Conservation (phyloP, 2,329 filamentous ascomycete species). For the Laburnicola sp. region DNA sequence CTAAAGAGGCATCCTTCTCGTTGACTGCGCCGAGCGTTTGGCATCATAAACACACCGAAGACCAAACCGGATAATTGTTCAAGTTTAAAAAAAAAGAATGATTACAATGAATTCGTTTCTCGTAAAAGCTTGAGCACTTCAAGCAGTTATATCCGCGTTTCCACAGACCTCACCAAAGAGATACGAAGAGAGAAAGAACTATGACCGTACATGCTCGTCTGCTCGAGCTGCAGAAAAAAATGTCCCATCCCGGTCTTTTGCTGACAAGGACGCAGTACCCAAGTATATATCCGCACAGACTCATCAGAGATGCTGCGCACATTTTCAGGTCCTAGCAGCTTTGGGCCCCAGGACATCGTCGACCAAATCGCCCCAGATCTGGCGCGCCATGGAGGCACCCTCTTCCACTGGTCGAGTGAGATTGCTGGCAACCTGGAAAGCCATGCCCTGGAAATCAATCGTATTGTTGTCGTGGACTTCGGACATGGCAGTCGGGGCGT, state of each 20-base stretch:
- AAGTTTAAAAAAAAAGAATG: not conserved
- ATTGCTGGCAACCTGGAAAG: conserved; percentile 51
- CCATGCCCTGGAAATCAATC: conserved; percentile 60
- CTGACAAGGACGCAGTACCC: not conserved
- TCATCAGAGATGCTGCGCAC: conserved; percentile 2
- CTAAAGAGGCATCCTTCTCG: not conserved
- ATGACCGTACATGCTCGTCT: not conserved
- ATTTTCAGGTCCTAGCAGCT: conserved; percentile 27
- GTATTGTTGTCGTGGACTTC: conserved; percentile 62
- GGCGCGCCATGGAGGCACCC: conserved; percentile 48
- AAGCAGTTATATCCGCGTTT: conserved; percentile 23
- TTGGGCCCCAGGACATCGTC: conserved; percentile 54
- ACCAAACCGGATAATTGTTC: not conserved
- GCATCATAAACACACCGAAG: not conserved
- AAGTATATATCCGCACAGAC: not conserved
- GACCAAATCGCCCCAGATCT: conserved; percentile 53
- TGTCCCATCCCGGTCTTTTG: conserved; percentile 1
- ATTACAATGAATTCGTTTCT: conserved; percentile 28
- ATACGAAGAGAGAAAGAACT: not conserved
- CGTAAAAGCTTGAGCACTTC: conserved; percentile 43
- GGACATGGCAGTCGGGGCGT: conserved; percentile 58
- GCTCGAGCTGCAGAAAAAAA: not conserved
- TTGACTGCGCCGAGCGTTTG: not conserved
- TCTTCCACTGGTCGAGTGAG: conserved; percentile 45
- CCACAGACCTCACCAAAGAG: not conserved